Evolutionary conservation across 805 yeast genomes (phyloP).

Genomic region (Candida qinlingensis): DNA sequence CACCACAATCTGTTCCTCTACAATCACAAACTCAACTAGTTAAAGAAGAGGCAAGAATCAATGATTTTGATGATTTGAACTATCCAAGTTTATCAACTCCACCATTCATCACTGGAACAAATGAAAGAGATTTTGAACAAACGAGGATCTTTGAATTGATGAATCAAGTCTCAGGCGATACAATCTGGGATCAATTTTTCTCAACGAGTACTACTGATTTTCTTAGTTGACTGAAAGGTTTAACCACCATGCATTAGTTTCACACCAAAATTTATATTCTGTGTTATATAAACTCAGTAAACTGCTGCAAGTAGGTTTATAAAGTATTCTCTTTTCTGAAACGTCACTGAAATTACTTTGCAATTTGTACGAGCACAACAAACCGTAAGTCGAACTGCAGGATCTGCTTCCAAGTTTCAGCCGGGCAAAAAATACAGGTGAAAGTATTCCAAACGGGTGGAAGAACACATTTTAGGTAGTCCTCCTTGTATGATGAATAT

Average conservation of each 20-base stretch:
- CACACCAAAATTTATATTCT: no score
- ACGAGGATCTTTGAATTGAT: slow-evolving; percentile 54
- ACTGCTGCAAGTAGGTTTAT: no score
- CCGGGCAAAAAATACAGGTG: no score
- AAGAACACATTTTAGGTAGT: no score
- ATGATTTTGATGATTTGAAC: slow-evolving; percentile 9
- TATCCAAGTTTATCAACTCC: slow-evolving; percentile 23
- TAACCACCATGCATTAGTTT: no score
- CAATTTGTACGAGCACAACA: no score
- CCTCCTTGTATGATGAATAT: no score
- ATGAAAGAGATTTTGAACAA: slow-evolving; percentile 38
- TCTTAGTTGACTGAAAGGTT: not conserved
- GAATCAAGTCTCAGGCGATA: slow-evolving; percentile 50
- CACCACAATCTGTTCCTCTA: not conserved
- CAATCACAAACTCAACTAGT: not conserved
- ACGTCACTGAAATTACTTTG: no score
- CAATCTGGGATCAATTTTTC: slow-evolving; percentile 67
- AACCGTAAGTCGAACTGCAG: no score
- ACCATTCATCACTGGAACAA: slow-evolving; percentile 7
- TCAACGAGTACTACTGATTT: slow-evolving; percentile 1
- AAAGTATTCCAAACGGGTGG: no score
- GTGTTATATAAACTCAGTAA: no score
- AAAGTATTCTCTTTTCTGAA: not conserved
- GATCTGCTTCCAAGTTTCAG: no score
- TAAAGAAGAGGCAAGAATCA: not conserved